These are phyloP conservation scores for Peniophora sp. DNA, from an alignment of 1,284 basidiomycete genomes.

Conservation along the genomic window DNA sequence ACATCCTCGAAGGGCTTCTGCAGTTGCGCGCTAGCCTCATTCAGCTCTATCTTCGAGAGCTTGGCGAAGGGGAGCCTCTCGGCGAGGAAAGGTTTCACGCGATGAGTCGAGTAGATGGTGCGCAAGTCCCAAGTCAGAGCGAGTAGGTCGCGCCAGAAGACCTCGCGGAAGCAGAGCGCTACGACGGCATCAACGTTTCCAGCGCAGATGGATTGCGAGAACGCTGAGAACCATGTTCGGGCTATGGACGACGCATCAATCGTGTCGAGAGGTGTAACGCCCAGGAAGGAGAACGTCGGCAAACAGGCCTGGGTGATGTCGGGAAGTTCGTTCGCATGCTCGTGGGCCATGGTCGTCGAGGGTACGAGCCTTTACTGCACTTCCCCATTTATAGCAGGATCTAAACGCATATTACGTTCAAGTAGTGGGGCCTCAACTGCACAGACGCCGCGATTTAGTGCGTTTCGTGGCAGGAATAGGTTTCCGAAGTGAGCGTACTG, in stretches of 20 bases:
- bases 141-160: constrained; percentile 48
- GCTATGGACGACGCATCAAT: neutral
- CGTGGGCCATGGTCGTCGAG: too few species aligned
- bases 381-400: too few species aligned
- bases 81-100: constrained; percentile 33
- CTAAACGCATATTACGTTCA: too few species aligned
- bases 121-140: constrained; percentile 55
- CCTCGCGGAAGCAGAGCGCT: constrained; percentile 14
- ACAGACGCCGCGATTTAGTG: too few species aligned
- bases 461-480: too few species aligned
- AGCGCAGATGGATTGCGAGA: neutral
- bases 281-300: neutral
- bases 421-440: too few species aligned
- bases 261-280: neutral
- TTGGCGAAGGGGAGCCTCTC: constrained; percentile 31
- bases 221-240: neutral
- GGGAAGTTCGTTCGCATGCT: neutral
- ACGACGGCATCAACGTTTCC: neutral
- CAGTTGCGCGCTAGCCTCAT: constrained; percentile 4
- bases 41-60: constrained; percentile 29
- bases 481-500: too few species aligned
- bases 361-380: too few species aligned
- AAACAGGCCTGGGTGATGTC: neutral
- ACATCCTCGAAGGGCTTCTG: constrained; percentile 39
- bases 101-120: constrained; percentile 36